Conservation (phyloP, 2,329 filamentous ascomycete genomes). For the Fusarium globosum region DNA sequence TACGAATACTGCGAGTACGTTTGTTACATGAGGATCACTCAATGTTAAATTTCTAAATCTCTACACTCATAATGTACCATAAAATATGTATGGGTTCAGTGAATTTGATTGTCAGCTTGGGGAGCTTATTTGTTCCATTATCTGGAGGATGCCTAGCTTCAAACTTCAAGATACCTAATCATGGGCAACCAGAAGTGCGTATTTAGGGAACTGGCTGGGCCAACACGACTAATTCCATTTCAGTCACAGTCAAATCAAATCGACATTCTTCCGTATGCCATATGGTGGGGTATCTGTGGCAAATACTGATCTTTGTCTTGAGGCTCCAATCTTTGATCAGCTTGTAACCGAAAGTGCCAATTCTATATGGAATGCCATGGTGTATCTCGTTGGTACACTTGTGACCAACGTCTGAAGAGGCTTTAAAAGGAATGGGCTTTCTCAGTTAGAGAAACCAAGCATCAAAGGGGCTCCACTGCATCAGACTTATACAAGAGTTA, state of each 20-base stretch:
- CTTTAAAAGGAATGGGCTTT: fast-evolving
- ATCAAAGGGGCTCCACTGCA: background rate
- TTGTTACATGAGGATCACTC: background rate
- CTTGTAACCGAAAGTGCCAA: background rate
- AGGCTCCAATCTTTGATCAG: background rate
- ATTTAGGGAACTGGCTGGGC: background rate
- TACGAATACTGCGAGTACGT: background rate
- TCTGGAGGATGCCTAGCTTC: background rate
- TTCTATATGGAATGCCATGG: fast-evolving
- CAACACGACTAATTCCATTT: background rate
- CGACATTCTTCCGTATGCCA: background rate
- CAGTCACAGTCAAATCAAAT: background rate
- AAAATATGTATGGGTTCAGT: background rate
- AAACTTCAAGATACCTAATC: background rate
- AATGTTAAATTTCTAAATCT: fast-evolving
- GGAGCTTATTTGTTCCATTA: background rate
- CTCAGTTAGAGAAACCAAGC: too few species aligned
- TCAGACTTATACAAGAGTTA: background rate
- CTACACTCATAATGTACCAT: background rate
- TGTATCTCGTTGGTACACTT: too few species aligned
- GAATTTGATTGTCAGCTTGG: background rate
- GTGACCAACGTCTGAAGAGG: background rate
- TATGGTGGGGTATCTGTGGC: background rate
- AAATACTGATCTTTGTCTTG: background rate
- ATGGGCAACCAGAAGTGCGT: background rate